These are phyloP conservation scores for Hanseniaspora hatyaiensis DNA, from an alignment of 805 yeast species.

Conservation along the genomic window DNA sequence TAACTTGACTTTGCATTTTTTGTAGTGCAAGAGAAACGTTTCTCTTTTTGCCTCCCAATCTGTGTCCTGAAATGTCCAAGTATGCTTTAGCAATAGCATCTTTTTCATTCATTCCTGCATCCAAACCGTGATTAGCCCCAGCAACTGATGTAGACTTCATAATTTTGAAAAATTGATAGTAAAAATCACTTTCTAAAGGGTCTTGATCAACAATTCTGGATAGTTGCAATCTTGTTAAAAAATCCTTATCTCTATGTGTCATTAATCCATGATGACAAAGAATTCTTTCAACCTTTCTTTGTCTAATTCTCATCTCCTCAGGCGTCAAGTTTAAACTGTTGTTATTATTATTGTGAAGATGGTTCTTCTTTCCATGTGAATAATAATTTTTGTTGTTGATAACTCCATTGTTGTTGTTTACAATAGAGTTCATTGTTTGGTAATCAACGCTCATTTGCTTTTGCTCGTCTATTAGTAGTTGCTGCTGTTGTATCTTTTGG, in stretches of 20 bases:
- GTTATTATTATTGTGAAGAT: conserved; percentile 25
- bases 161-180: conserved; percentile 80
- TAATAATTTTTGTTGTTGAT: background rate
- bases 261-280: conserved; percentile 80
- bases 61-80: conserved; percentile 80
- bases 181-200: conserved; percentile 93
- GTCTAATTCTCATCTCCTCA: conserved; percentile 64
- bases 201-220: conserved; percentile 94
- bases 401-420: conserved; percentile 3
- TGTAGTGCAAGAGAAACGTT: conserved; percentile 84
- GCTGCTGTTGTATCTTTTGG: conserved; percentile 13
- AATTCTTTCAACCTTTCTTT: conserved; percentile 62
- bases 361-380: conserved; percentile 20
- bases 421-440: conserved; percentile 1
- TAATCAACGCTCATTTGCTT: background rate
- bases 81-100: conserved; percentile 88
- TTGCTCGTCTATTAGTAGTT: background rate
- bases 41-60: conserved; percentile 73
- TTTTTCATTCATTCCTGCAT: conserved; percentile 37
- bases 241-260: conserved; percentile 95
- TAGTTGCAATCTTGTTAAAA: conserved; percentile 84
- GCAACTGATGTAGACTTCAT: conserved; percentile 33
- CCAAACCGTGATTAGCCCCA: conserved; percentile 15
- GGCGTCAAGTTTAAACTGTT: conserved; percentile 41
- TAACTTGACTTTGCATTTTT: conserved; percentile 97